These are phyloP conservation scores for Apiotrichum siamense DNA, from an alignment of 1,284 basidiomycete genomes.

Conservation along the genomic window DNA sequence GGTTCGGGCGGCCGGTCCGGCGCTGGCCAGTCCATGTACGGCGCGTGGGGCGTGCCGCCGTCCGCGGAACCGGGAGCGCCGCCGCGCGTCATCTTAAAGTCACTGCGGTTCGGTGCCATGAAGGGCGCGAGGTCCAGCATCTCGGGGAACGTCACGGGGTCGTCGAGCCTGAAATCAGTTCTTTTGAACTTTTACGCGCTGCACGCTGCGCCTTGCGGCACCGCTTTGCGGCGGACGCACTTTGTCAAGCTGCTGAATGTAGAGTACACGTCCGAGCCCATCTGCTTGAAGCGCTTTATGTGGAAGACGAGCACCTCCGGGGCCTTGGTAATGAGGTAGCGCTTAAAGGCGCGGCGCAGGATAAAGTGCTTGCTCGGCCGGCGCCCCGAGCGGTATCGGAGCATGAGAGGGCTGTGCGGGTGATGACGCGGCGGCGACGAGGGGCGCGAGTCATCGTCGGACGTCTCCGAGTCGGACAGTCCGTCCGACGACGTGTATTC, in stretches of 20 bases:
- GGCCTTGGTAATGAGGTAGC: constrained; percentile 79
- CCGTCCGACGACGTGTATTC: constrained; percentile 22
- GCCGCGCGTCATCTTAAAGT: constrained; percentile 41
- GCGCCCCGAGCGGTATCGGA: no score
- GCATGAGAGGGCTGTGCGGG: constrained; percentile 2
- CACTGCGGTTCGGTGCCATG: constrained; percentile 61
- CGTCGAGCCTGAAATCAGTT: constrained; percentile 61
- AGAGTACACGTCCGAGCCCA: constrained; percentile 31
- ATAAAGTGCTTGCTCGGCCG: constrained; percentile 50
- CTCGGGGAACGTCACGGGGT: constrained; percentile 82
- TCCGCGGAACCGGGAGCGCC: no score
- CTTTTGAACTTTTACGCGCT: no score
- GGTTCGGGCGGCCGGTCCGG: constrained; percentile 37
- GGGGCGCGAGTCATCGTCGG: constrained; percentile 26
- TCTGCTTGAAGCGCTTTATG: constrained; percentile 86
- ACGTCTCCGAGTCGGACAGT: constrained; percentile 30
- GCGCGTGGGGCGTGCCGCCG: constrained; percentile 35
- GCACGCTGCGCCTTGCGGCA: constrained; percentile 27
- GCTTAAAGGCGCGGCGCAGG: constrained; percentile 78
- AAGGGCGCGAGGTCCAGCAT: constrained; percentile 76
- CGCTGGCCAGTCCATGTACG: constrained; percentile 44
- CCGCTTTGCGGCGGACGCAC: constrained; percentile 24
- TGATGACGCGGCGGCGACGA: constrained; percentile 4
- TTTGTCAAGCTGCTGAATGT: constrained; percentile 45
- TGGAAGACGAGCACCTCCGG: constrained; percentile 88